Evolutionary conservation across 495 filamentous ascomycete species (phyloP).

Genomic region (Trichoderma virens): DNA sequence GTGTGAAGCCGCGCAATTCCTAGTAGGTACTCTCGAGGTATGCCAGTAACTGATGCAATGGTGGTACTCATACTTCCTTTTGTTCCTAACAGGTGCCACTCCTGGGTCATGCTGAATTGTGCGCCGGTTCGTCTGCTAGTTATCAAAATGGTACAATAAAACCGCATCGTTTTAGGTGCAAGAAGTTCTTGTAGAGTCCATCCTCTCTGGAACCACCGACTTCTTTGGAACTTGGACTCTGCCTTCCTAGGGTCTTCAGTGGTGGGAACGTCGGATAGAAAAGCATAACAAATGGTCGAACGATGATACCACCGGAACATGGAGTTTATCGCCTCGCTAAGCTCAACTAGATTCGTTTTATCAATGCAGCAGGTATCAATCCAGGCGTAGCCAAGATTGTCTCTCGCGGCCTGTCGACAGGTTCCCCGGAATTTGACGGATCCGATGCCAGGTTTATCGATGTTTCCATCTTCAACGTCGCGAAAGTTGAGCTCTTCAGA

Average conservation of each 20-base stretch:
- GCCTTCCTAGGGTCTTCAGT: neutral
- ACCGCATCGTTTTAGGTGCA: slow-evolving; percentile 16
- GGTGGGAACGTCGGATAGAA: slow-evolving; percentile 16
- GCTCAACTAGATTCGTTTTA: slow-evolving; percentile 13
- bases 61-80: slow-evolving; percentile 7
- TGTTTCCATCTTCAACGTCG: slow-evolving; percentile 9
- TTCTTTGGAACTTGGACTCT: slow-evolving; percentile 8
- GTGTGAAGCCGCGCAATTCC: neutral
- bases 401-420: slow-evolving; percentile 18
- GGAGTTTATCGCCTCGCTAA: slow-evolving; percentile 29
- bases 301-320: slow-evolving; percentile 29
- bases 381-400: slow-evolving; percentile 16
- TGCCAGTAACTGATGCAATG: slow-evolving; percentile 8
- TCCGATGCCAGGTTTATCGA: slow-evolving; percentile 12
- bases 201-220: slow-evolving; percentile 16
- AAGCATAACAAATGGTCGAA: slow-evolving; percentile 23
- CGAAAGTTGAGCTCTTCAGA: slow-evolving; percentile 12
- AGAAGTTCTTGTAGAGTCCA: slow-evolving; percentile 32
- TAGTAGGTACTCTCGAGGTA: slow-evolving; percentile 1
- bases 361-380: slow-evolving; percentile 20
- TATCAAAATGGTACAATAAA: slow-evolving; percentile 8
- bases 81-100: slow-evolving; percentile 8
- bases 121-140: neutral
- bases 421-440: slow-evolving; percentile 22
- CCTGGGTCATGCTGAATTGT: neutral